These are phyloP conservation scores for Dipodascus geniculatus DNA, from an alignment of 805 yeast genomes.

Conservation along the genomic window DNA sequence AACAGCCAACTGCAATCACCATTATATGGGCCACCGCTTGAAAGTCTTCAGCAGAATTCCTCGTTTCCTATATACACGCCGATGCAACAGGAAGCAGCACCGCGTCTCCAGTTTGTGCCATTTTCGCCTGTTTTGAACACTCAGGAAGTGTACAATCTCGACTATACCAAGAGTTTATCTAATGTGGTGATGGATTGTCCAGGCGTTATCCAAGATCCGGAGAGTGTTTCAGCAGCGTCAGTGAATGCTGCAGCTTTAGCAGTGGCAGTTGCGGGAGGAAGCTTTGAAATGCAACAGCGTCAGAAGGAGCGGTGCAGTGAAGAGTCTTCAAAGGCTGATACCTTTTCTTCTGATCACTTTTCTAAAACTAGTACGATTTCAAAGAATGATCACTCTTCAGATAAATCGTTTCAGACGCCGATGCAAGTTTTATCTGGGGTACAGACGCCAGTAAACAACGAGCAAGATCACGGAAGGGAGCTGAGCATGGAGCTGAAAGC, in stretches of 20 bases:
- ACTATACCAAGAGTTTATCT: too few relatives aligned
- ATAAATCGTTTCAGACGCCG: too few relatives aligned
- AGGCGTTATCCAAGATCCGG: background rate
- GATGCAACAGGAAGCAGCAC: background rate
- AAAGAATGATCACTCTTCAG: too few relatives aligned
- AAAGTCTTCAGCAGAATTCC: background rate
- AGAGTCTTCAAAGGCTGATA: too few relatives aligned
- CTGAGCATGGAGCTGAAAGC: too few relatives aligned
- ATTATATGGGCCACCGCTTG: background rate
- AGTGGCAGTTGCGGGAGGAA: constrained; percentile 2
- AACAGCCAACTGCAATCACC: background rate
- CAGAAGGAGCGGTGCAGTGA: too few relatives aligned
- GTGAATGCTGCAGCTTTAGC: constrained; percentile 2
- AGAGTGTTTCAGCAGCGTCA: background rate
- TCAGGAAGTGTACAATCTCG: too few relatives aligned
- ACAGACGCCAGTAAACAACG: too few relatives aligned
- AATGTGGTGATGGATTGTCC: background rate
- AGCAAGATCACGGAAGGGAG: too few relatives aligned
- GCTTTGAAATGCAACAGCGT: background rate
- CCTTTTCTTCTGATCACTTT: too few relatives aligned
- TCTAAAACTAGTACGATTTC: too few relatives aligned
- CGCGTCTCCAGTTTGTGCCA: background rate
- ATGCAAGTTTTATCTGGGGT: too few relatives aligned
- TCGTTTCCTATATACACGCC: background rate
- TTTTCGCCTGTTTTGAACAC: background rate